Evolutionary conservation across 2,329 filamentous ascomycete species (phyloP).

Genomic region (Calonectria pauciramosa): DNA sequence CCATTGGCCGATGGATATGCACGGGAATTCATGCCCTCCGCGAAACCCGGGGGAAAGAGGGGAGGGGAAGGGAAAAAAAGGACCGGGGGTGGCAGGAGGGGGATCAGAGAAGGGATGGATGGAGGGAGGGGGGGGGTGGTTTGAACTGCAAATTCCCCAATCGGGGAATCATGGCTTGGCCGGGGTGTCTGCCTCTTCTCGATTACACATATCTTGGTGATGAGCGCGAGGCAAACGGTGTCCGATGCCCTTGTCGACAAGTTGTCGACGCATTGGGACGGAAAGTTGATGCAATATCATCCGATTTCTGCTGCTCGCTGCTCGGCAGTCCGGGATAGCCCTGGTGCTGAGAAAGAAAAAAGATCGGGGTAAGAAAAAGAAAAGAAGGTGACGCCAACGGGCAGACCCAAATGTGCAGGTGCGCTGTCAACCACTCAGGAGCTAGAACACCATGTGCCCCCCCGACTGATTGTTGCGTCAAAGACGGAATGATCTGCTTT

Average conservation of each 20-base stretch:
- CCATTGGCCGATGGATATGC: not conserved
- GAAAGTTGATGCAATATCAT: not conserved
- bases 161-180: slow-evolving; percentile 7
- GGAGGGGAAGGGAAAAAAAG: not conserved
- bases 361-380: not conserved
- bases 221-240: not conserved
- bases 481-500: not conserved
- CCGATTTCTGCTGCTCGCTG: not conserved
- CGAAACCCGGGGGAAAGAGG: slow-evolving; percentile 1
- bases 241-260: not conserved
- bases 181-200: not conserved
- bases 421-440: not conserved
- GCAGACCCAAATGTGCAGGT: not conserved
- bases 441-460: not conserved
- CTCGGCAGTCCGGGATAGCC: not conserved
- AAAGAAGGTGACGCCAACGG: not conserved
- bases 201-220: not conserved
- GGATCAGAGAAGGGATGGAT: not conserved
- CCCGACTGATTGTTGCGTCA: not conserved
- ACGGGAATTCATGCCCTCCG: slow-evolving; percentile 2
- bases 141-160: not conserved
- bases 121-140: not conserved
- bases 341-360: not conserved
- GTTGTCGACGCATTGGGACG: not conserved
- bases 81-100: not conserved